Evolutionary conservation across 169 alveolate species (phyloP), one percentile per base, ranked within the genome.

Genomic region (Cystoisospora suis): DNA sequence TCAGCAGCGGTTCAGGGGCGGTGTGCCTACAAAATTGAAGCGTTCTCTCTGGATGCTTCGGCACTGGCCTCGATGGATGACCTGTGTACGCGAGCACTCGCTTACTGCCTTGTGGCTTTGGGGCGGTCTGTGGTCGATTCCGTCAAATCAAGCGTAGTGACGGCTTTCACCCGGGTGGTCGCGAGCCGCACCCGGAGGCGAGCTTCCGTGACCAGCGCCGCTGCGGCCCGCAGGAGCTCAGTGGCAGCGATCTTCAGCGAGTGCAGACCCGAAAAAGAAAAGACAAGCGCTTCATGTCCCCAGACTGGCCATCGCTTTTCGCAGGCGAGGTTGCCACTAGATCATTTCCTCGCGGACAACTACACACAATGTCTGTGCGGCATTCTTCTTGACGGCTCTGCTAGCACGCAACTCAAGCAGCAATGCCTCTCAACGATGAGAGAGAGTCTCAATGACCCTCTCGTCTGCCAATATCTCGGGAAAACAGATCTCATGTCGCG

Each of bases 1-100:
- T 72, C 83, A 5, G 83, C 83, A 17, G 12, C 83, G 9, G 83
- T 72, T 36, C 83, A 72, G 29, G 83, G 83, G 32, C 83, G 83
- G 4, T 27, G 36, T 29, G 83, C 83, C 58, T 72, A 72, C 32
- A 40, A 72, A 72, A 72, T 72, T 38, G 83, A 72, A 40, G 17
- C 56, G 0, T 72, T 72, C 32, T 40, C 56, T 36, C 58, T 6
- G 42, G 83, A 72, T 38, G 5, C 46, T 3, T 2, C 27, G 58
- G 42, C 23, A 4, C 2, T 72, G 32, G 23, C 15, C 3, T 29
- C 3, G 12, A 38, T 72, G 56, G 53, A 72, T 15, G 83, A 72
- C 20, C 6, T 72, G 58, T 34, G 83, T 9, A 3, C 45, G 4
- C 83, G 83, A 1, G 56, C 83, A 27, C 83, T 72, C 4, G 83